Base-by-base conservation (phyloP, 768 basidiomycete species). In the Podaxis carcinomalis region DNA sequence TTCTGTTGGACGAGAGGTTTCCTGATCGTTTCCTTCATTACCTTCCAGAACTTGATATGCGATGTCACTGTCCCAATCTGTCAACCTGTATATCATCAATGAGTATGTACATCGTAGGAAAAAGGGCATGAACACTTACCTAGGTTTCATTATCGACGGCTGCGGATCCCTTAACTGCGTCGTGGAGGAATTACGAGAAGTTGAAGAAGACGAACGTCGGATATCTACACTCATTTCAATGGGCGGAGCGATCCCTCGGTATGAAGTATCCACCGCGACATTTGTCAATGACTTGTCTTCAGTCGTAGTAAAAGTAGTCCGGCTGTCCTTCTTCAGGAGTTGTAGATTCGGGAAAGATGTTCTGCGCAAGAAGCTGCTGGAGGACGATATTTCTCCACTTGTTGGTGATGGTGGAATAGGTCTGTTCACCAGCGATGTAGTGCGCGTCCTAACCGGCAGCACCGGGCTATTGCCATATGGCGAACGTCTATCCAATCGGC, bases 321-420 rank as follows among this genome's bases (percentile, higher is more conserved):
- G 21, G 21, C 4, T 14, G 40, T 10, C 50, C 25, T 51, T 51
- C 49, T 19, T 58, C 37, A 49, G n/a, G 5, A 14, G 35, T 39
- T 58, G 57, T 37, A 68, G 32, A 44, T 54, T 65, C 13, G 63
- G 67, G 51, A 53, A 66, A 16, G 64, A 66, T 5, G 67, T 65
- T 23, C 63, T 56, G 21, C 65, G 63, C 51, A 67, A 63, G 9
- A 64, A 56, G 36, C 39, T 59, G 53, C 65, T 65, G n/a, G 67
- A 58, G 52, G 57, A 65, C 44, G 67, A 56, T 21, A 63, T 39
- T n/a, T 61, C 42, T 37, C 60, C 51, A 21, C 61, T 56, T n/a
- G 35, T 16, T 5, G 32, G 6, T 36, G 49, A 11, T 13, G 21
- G 19, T 27, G 47, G 23, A 14, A 23, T n/a, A 14, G 54, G 37